Evolutionary conservation across 176 grass and related monocot species (phyloP).

Genomic region (Oryza rufipogon): DNA sequence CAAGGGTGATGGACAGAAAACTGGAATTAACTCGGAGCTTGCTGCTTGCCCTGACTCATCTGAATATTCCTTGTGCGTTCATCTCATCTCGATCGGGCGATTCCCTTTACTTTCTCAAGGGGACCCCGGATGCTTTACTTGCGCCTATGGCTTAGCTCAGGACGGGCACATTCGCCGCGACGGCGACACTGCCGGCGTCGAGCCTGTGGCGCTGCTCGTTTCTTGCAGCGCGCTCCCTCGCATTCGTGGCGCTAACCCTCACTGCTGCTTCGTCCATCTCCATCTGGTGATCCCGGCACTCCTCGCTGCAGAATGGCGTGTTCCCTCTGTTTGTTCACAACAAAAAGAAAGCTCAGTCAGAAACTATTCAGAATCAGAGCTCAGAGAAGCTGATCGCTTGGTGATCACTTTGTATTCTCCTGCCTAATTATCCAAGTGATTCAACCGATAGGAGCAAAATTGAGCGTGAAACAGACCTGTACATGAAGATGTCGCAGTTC

Average conservation of each 20-base stretch:
- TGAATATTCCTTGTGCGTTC: neutral
- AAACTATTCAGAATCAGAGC: neutral
- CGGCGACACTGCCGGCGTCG: neutral
- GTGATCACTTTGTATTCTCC: neutral
- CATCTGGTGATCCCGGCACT: slow-evolving; percentile 55
- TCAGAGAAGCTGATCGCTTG: neutral
- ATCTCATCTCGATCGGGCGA: neutral
- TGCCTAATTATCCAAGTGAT: neutral
- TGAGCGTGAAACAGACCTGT: slow-evolving; percentile 30
- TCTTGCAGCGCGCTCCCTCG: neutral
- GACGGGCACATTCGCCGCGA: slow-evolving; percentile 41
- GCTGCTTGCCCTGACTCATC: neutral
- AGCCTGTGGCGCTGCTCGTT: slow-evolving; percentile 25
- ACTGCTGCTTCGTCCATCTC: slow-evolving; percentile 20
- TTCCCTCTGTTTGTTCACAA: slow-evolving; percentile 53
- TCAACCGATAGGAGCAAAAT: neutral
- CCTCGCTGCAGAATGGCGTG: slow-evolving; percentile 66
- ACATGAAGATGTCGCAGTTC: slow-evolving; percentile 64
- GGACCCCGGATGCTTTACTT: neutral
- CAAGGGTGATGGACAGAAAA: neutral
- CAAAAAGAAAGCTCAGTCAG: neutral
- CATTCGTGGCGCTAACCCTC: neutral
- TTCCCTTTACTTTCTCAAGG: neutral
- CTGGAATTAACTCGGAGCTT: neutral
- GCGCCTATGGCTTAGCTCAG: slow-evolving; percentile 18